Percentiles rank a stretch among this genome's conserved stretches.
Evolutionary conservation across 2,329 filamentous ascomycete genomes (phyloP).

Genomic region (Epichloe uncinata): DNA sequence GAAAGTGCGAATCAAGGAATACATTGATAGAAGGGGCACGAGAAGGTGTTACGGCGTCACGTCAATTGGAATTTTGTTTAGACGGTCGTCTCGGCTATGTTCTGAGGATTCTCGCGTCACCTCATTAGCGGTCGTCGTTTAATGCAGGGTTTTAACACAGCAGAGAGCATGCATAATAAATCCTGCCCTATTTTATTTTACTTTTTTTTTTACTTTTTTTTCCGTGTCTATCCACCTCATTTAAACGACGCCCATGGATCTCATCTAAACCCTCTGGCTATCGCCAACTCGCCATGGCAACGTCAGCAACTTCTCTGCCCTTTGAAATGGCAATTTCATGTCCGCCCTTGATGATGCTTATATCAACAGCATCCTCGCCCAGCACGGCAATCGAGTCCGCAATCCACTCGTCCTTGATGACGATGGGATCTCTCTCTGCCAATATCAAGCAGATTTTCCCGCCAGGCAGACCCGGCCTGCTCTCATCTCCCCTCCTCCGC

Average conservation of each 20-base stretch:
- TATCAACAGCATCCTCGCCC: slow-evolving; percentile 41
- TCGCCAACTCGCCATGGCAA: slow-evolving; percentile 22
- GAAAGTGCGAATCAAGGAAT: neutral
- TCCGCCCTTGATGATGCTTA: slow-evolving; percentile 45
- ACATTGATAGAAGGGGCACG: neutral
- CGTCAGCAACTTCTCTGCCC: slow-evolving; percentile 41
- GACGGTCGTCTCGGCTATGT: neutral
- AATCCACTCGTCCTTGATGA: slow-evolving; percentile 49
- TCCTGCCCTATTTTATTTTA: no score
- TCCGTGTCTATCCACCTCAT: no score
- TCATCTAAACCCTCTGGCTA: neutral
- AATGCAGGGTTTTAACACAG: no score
- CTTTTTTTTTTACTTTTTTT: no score
- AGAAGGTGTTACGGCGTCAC: neutral
- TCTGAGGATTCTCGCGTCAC: neutral
- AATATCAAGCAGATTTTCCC: slow-evolving; percentile 51
- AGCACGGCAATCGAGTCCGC: slow-evolving; percentile 46
- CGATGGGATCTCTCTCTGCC: slow-evolving; percentile 52
- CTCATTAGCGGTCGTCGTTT: no score
- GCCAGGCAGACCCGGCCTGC: slow-evolving; percentile 22
- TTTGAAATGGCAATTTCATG: slow-evolving; percentile 58
- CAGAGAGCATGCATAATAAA: no score
- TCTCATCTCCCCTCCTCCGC: slow-evolving; percentile 23
- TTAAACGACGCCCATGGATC: neutral
- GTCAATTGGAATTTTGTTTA: neutral